Conservation (phyloP, 768 basidiomycete species). For the Trametes cingulata region DNA sequence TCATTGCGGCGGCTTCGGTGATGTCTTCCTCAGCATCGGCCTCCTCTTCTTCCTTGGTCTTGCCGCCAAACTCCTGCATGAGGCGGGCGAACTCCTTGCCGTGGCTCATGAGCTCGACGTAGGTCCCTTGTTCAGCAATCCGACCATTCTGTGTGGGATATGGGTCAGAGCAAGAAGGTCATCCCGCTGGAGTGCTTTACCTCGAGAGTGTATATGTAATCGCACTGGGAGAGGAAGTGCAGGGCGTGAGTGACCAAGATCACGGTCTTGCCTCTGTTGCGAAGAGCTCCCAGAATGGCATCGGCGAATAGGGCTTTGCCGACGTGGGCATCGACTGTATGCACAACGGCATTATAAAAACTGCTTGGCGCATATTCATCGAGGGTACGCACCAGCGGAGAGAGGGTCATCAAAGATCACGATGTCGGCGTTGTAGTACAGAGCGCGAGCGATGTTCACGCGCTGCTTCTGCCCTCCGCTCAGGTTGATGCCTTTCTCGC, state of each 20-base stretch:
- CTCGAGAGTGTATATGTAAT: slow-evolving; percentile 50
- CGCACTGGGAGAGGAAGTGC: slow-evolving; percentile 53
- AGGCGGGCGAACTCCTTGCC: slow-evolving; percentile 59
- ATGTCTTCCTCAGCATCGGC: slow-evolving; percentile 32
- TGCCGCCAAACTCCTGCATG: slow-evolving; percentile 62
- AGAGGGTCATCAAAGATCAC: slow-evolving; percentile 66
- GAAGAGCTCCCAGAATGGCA: slow-evolving; percentile 55
- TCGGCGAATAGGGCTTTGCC: slow-evolving; percentile 67
- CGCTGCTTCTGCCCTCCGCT: slow-evolving; percentile 69
- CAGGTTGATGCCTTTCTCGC: slow-evolving; percentile 69
- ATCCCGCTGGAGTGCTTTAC: slow-evolving; percentile 4
- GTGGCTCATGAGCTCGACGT: slow-evolving; percentile 47
- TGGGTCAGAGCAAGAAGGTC: too few relatives aligned
- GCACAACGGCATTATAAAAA: too few relatives aligned
- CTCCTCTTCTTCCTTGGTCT: slow-evolving; percentile 37
- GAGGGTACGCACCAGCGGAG: slow-evolving; percentile 51
- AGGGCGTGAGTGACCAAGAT: slow-evolving; percentile 58
- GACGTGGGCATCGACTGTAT: slow-evolving; percentile 71
- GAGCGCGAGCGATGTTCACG: slow-evolving; percentile 68
- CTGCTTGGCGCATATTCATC: too few relatives aligned
- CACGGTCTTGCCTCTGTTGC: slow-evolving; percentile 48
- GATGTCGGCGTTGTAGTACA: slow-evolving; percentile 66
- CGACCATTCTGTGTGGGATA: slow-evolving; percentile 32
- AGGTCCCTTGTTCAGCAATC: slow-evolving; percentile 54
- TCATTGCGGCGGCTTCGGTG: slow-evolving; percentile 13